These are phyloP conservation scores for Pinus albicaulis DNA, from an alignment of 75 land plant species.

Conservation along the genomic window DNA sequence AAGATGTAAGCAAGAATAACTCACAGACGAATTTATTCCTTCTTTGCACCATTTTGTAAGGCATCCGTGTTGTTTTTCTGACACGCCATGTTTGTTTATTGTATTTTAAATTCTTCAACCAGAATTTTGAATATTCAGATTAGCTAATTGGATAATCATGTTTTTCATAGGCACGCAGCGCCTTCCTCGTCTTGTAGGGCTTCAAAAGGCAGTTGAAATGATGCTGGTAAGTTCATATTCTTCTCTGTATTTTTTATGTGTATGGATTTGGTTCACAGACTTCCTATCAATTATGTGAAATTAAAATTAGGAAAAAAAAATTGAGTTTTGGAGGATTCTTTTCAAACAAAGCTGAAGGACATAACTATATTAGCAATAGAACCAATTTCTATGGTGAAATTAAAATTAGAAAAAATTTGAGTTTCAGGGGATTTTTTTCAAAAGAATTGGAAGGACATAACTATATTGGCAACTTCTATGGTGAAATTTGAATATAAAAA, in stretches of 20 bases:
- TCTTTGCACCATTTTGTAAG: not conserved
- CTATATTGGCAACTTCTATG: no score
- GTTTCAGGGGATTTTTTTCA: no score
- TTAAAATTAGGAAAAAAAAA: no score
- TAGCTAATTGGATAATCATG: not conserved
- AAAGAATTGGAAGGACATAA: no score
- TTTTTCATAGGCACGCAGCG: constrained; percentile 83
- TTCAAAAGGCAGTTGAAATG: constrained; percentile 88
- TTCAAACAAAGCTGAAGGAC: no score
- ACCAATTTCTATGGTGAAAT: no score
- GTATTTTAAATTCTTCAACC: not conserved
- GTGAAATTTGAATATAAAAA: no score
- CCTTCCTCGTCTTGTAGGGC: constrained; percentile 89
- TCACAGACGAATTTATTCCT: not conserved
- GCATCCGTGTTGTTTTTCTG: not conserved
- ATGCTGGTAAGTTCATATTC: constrained; percentile 66
- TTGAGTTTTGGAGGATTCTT: no score
- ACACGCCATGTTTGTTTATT: not conserved
- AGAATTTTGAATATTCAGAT: not conserved
- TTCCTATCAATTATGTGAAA: no score
- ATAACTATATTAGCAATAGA: no score
- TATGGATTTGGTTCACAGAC: not conserved
- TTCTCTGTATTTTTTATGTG: not conserved
- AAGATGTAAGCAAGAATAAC: not conserved
- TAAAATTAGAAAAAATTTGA: no score